Base-by-base conservation (phyloP, 2,329 filamentous ascomycete species). In the Pseudogymnoascus sp. region DNA sequence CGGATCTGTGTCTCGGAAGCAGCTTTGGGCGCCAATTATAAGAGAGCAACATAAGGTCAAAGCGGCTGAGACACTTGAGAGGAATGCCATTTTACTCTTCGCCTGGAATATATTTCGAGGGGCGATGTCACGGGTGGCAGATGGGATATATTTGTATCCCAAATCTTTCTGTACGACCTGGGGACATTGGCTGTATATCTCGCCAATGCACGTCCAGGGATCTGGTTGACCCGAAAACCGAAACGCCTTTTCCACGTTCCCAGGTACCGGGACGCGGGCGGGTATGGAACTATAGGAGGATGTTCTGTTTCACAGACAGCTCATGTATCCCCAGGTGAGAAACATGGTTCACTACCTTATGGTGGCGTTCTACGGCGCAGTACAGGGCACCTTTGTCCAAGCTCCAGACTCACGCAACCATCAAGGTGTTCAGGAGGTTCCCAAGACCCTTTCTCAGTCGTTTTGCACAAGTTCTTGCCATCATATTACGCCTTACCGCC, bases 191-290 rank as follows among this genome's bases (percentile, higher is more conserved):
- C 10, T 10, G 29, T 33, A 33, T 53, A 31, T 53, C 15, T 35
- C 50, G 50, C 50, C 50, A 56, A 56, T 56, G 50, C 50, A 56
- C 29, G 50, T 56, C n/a, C 50, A 56, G 50, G 50, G 50, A 33
- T 56, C 50, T 15, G 19, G 3, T 33, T 21, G 29, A 56, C 1
- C 50, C 50, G 50, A 35, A 56, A 56, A 33, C 29, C 50, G 29
- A 56, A 56, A 56, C 29, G 50, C 10, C 17, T 33, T 56, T 56
- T 56, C 50, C 50, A 33, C 29, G 50, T 56, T 56, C 50, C 50
- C 50, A 56, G 50, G 5, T 33, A 19, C 50, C 50, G 50, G 50
- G 50, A 56, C 26, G 15, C 17, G 26, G 33, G 5, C 13, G 50
- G 46, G 50, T 21, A 29, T 33, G 50, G 29, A 17, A 56, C 21